Conservation (phyloP, 2,329 filamentous ascomycete species). For the Fusarium floridanum region DNA sequence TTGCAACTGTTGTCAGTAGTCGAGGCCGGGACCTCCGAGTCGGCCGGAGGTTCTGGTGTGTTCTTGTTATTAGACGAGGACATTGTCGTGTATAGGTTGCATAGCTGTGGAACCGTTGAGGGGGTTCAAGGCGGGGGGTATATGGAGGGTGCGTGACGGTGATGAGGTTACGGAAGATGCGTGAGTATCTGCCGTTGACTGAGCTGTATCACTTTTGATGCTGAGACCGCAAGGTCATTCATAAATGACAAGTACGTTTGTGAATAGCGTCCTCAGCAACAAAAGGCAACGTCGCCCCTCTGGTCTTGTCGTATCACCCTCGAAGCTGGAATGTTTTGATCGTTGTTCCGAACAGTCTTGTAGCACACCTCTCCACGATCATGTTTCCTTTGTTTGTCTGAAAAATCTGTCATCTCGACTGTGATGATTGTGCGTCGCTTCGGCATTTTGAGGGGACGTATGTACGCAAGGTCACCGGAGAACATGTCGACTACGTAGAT, state of each 20-base stretch:
- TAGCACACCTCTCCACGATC: neutral
- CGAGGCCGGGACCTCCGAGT: neutral
- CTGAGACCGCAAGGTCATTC: neutral
- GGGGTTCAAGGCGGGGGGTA: neutral
- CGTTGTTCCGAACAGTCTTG: neutral
- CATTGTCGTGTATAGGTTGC: neutral
- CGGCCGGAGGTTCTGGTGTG: neutral
- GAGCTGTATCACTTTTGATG: neutral
- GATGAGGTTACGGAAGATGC: neutral
- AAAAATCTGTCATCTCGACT: slow-evolving; percentile 34
- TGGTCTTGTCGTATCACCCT: neutral
- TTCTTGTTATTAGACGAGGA: neutral
- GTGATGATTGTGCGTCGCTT: slow-evolving; percentile 9
- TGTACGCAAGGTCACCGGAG: slow-evolving; percentile 45
- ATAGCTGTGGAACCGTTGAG: neutral
- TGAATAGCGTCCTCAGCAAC: neutral
- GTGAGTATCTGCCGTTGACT: neutral
- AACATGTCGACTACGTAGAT: slow-evolving; percentile 41
- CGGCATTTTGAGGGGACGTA: slow-evolving; percentile 23
- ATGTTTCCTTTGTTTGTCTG: neutral
- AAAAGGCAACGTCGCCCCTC: neutral
- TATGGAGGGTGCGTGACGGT: neutral
- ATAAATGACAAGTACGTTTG: neutral
- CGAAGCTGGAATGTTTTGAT: neutral
- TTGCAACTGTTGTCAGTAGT: neutral